Percentiles rank a stretch among this genome's conserved stretches.
Conservation (phyloP, 495 filamentous ascomycete genomes). For the Penicillium argentinense region DNA sequence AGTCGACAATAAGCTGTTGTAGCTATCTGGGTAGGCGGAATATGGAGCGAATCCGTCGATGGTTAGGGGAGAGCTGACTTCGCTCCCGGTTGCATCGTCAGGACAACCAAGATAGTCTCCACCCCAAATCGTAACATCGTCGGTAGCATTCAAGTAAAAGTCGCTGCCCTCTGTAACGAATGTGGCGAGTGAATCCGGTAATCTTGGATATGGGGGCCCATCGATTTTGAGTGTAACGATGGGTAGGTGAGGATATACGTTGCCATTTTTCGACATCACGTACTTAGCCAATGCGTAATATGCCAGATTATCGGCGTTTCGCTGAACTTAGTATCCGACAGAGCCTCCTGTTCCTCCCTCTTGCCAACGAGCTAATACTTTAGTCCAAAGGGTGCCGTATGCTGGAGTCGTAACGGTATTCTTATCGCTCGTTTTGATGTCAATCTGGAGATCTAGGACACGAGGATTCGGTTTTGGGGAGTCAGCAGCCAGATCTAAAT, state of each 20-base stretch:
- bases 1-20: background rate
- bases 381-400: background rate
- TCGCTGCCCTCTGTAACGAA: background rate
- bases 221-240: background rate
- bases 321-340: background rate
- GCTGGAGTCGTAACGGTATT: background rate
- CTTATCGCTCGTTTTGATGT: background rate
- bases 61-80: background rate
- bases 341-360: background rate
- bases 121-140: background rate
- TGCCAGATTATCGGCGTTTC: background rate
- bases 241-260: background rate
- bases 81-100: background rate
- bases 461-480: background rate
- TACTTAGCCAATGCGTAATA: background rate
- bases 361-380: background rate
- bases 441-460: background rate
- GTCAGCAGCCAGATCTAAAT: background rate
- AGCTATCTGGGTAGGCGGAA: background rate
- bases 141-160: background rate
- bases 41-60: background rate
- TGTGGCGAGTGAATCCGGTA: background rate
- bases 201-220: background rate
- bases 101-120: background rate
- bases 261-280: background rate